Percentiles rank a stretch among this genome's conserved stretches.
Evolutionary conservation across 805 yeast genomes (phyloP).

Genomic region (Candida chilensis): DNA sequence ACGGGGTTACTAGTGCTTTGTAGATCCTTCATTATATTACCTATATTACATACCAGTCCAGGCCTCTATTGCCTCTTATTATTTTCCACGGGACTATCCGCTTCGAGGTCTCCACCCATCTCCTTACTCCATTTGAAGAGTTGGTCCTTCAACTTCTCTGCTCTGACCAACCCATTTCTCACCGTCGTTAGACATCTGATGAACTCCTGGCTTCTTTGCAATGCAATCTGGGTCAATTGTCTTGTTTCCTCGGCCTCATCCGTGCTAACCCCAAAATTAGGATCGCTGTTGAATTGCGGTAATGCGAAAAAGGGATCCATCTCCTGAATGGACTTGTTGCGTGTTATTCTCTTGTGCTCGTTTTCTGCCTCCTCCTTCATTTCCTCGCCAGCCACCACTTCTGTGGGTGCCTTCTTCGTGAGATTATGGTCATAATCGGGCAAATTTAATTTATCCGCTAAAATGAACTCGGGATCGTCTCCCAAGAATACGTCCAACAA

Average conservation of each 20-base stretch:
- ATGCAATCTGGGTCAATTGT: slow-evolving; percentile 66
- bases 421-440: slow-evolving; percentile 65
- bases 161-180: slow-evolving; percentile 68
- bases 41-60: no score
- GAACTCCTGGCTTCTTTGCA: slow-evolving; percentile 82
- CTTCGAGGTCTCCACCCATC: slow-evolving; percentile 56
- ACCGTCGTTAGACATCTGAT: slow-evolving; percentile 69
- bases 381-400: slow-evolving; percentile 5
- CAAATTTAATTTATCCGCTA: slow-evolving; percentile 56
- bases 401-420: slow-evolving; percentile 8
- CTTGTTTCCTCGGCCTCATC: slow-evolving; percentile 62
- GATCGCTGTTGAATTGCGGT: slow-evolving; percentile 41
- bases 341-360: slow-evolving; percentile 7
- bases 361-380: slow-evolving; percentile 4
- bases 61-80: no score
- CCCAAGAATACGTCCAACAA: slow-evolving; percentile 77
- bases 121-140: slow-evolving; percentile 82
- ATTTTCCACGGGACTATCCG: slow-evolving; percentile 7
- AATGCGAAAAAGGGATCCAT: slow-evolving; percentile 59
- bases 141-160: slow-evolving; percentile 64
- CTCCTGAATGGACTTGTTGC: slow-evolving; percentile 16
- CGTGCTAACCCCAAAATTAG: slow-evolving; percentile 34
- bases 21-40: no score
- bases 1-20: no score
- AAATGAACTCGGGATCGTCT: slow-evolving; percentile 66